phyloP scores from a whole-genome alignment of 2,329 filamentous ascomycete species.

The Colletotrichum magnum region DNA sequence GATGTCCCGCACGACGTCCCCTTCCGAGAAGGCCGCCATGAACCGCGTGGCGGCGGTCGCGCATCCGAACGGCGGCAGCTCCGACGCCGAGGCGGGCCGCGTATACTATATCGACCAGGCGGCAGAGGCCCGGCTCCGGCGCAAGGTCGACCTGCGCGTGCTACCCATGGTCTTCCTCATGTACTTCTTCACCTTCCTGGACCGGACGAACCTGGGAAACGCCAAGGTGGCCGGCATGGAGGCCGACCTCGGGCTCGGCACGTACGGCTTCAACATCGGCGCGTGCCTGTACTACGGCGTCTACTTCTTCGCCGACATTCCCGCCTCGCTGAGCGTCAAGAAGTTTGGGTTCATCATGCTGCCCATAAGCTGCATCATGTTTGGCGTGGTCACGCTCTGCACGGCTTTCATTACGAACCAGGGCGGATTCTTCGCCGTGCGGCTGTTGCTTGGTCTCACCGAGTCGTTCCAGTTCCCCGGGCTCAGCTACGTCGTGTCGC shows the following conservation, averaged over 20 bases:
- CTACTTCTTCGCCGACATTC: slow-evolving; percentile 43
- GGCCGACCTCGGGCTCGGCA: slow-evolving; percentile 59
- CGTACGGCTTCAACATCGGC: slow-evolving; percentile 41
- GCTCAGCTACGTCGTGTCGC: slow-evolving; percentile 75
- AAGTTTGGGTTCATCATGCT: slow-evolving; percentile 42
- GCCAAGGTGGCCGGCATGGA: slow-evolving; percentile 59
- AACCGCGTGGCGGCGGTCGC: background rate
- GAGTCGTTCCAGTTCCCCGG: slow-evolving; percentile 77
- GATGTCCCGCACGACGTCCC: slow-evolving; percentile 14
- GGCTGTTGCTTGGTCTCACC: slow-evolving; percentile 72
- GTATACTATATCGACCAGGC: slow-evolving; percentile 40
- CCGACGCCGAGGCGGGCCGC: slow-evolving; percentile 40
- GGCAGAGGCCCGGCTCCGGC: slow-evolving; percentile 41
- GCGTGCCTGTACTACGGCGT: slow-evolving; percentile 44
- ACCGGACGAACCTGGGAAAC: slow-evolving; percentile 64
- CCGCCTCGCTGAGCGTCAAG: slow-evolving; percentile 42
- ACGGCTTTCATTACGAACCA: slow-evolving; percentile 72
- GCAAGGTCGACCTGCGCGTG: slow-evolving; percentile 50
- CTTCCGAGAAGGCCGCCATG: slow-evolving; percentile 9
- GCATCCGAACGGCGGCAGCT: background rate
- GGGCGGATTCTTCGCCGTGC: slow-evolving; percentile 63
- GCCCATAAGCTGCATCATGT: slow-evolving; percentile 58
- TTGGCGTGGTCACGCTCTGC: slow-evolving; percentile 70
- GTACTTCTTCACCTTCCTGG: slow-evolving; percentile 69
- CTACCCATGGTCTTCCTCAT: slow-evolving; percentile 68